These are phyloP conservation scores for Leccinum obscurum DNA, from an alignment of 768 basidiomycete genomes.

Conservation along the genomic window DNA sequence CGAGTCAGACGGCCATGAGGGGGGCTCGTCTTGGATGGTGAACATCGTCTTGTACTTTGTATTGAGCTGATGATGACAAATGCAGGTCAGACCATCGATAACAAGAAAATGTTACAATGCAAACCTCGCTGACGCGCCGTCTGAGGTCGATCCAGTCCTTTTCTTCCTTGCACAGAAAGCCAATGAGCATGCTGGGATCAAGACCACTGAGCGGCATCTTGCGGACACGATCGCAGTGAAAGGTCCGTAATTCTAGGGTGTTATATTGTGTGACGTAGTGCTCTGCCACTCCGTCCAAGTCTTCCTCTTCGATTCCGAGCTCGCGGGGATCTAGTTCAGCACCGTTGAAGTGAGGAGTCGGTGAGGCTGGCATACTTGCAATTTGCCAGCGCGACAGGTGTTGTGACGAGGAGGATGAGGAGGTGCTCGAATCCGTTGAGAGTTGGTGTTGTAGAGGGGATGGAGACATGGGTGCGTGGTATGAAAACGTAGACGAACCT, in stretches of 20 bases:
- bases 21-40: constrained; percentile 84
- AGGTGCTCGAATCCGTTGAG: constrained; percentile 41
- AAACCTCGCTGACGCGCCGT: constrained; percentile 67
- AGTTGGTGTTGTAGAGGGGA: constrained; percentile 67
- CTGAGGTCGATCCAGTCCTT: constrained; percentile 85
- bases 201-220: constrained; percentile 91
- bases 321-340: constrained; percentile 41
- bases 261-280: constrained; percentile 77
- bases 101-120: constrained; percentile 25
- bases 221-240: constrained; percentile 94
- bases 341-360: constrained; percentile 21
- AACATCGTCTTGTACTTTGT: constrained; percentile 74
- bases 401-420: constrained; percentile 35
- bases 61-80: constrained; percentile 16
- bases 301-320: constrained; percentile 32
- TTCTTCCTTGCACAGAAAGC: constrained; percentile 84
- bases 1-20: constrained; percentile 73
- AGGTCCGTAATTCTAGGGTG: constrained; percentile 74
- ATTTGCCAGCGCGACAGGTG: constrained; percentile 32
- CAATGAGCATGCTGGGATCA: constrained; percentile 97
- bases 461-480: constrained; percentile 59
- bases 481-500: constrained; percentile 50
- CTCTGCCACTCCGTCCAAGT: constrained; percentile 48
- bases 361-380: constrained; percentile 23
- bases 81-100: constrained; percentile 9